These are phyloP conservation scores for Pseudisothecium myosuroides DNA, from an alignment of 225 moss, liverwort and hornwort genomes.

Conservation along the genomic window DNA sequence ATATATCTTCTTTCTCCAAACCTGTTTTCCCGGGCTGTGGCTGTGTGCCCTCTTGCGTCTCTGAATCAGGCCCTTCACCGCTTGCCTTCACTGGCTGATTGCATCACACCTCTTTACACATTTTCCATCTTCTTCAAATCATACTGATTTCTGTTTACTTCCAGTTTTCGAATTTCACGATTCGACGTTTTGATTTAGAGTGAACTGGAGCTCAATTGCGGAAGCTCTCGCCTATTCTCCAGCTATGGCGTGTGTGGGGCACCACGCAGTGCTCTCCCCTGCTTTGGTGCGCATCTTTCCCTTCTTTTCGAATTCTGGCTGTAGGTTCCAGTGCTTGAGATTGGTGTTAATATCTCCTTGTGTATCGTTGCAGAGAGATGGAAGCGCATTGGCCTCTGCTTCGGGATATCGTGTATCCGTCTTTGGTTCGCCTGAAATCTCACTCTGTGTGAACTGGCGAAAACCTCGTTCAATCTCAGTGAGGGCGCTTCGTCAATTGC, in stretches of 20 bases:
- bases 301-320: neutral
- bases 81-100: neutral
- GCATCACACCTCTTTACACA: neutral
- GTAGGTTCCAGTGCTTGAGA: neutral
- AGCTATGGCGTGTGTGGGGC: constrained; percentile 1
- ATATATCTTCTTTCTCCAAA: neutral
- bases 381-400: constrained; percentile 20
- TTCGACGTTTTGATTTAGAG: neutral
- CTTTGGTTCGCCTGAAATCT: constrained; percentile 3
- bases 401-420: constrained; percentile 14
- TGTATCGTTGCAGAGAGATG: constrained; percentile 31
- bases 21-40: neutral
- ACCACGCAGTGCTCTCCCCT: constrained; percentile 6
- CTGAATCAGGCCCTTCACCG: neutral
- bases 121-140: no score
- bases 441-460: neutral
- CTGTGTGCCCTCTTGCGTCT: neutral
- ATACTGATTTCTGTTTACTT: neutral
- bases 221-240: neutral
- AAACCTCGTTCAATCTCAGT: constrained; percentile 8
- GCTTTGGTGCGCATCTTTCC: neutral
- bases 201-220: neutral
- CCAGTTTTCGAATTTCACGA: neutral
- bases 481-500: constrained; percentile 48
- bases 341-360: neutral